These are phyloP conservation scores for Trametes cubensis DNA, from an alignment of 768 basidiomycete genomes.

Conservation along the genomic window DNA sequence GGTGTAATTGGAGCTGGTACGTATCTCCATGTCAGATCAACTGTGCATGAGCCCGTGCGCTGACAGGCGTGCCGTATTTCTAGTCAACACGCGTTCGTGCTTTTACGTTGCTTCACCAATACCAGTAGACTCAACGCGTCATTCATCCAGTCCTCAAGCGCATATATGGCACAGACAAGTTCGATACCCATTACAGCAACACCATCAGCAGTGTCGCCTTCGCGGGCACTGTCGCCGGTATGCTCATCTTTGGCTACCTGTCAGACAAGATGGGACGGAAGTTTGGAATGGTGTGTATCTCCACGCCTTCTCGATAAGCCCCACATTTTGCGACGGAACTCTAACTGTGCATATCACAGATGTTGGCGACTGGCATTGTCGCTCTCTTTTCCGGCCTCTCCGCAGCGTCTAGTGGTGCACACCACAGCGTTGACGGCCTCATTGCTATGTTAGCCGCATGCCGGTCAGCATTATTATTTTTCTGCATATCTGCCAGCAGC, in stretches of 20 bases:
- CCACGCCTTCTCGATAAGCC: not conserved
- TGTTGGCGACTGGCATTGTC: constrained; percentile 82
- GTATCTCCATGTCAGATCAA: constrained; percentile 31
- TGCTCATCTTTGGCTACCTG: constrained; percentile 79
- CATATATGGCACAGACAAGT: constrained; percentile 65
- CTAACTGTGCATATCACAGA: constrained; percentile 44
- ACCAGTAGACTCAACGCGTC: not conserved
- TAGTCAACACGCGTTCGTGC: constrained; percentile 70
- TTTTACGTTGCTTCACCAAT: constrained; percentile 27
- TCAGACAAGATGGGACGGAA: constrained; percentile 89
- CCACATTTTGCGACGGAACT: not conserved
- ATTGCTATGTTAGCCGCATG: constrained; percentile 79
- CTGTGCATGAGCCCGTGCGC: not conserved
- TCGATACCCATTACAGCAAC: constrained; percentile 58
- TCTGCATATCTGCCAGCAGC: not conserved
- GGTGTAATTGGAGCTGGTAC: constrained; percentile 75
- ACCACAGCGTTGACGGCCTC: constrained; percentile 68
- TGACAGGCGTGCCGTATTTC: not conserved
- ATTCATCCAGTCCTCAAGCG: constrained; percentile 59
- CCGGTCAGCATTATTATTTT: constrained; percentile 50
- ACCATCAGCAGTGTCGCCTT: constrained; percentile 74
- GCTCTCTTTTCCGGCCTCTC: constrained; percentile 82
- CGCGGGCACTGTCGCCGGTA: constrained; percentile 86
- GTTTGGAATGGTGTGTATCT: constrained; percentile 77
- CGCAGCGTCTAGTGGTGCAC: constrained; percentile 79